Conservation (phyloP, 2,329 filamentous ascomycete genomes). For the Leptographium procerum region DNA sequence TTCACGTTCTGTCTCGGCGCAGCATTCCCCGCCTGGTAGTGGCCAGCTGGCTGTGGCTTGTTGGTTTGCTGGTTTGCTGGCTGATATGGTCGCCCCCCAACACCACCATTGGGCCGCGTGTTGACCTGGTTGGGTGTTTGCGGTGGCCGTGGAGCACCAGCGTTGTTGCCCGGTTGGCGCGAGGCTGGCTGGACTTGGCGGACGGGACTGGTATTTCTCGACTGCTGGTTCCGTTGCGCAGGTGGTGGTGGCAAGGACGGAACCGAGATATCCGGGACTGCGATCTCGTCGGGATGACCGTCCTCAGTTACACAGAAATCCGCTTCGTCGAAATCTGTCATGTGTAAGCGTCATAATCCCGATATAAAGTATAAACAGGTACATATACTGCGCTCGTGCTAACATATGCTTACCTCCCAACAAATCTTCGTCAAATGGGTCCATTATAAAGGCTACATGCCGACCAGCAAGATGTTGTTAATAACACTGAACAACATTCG, state of each 20-base stretch:
- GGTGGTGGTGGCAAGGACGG: slow-evolving; percentile 8
- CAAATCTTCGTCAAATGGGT: slow-evolving; percentile 28
- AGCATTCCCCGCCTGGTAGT: not conserved
- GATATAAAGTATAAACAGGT: not conserved
- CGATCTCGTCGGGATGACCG: slow-evolving; percentile 67
- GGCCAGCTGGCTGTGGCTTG: not conserved
- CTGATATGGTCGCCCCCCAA: slow-evolving; percentile 3
- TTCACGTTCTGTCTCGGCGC: slow-evolving; percentile 11
- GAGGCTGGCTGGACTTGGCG: slow-evolving; percentile 13
- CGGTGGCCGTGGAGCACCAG: slow-evolving; percentile 6
- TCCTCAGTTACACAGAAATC: slow-evolving; percentile 62
- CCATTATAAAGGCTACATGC: slow-evolving; percentile 14
- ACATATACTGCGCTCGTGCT: not conserved
- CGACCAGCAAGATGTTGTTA: not conserved
- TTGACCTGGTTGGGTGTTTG: slow-evolving; percentile 8
- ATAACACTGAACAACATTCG: not conserved
- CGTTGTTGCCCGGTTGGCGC: not conserved
- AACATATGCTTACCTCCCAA: slow-evolving; percentile 30
- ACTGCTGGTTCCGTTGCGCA: slow-evolving; percentile 13
- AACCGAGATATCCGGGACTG: slow-evolving; percentile 31
- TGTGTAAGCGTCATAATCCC: not conserved
- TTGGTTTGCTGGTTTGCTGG: slow-evolving; percentile 1
- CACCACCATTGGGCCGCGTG: not conserved
- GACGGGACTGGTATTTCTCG: slow-evolving; percentile 9
- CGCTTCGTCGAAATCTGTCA: slow-evolving; percentile 60